A percentile compares a stretch with the other conserved stretches of the same genome.
These are phyloP conservation scores for Kalmanozyma brasiliensis DNA, from an alignment of 1,284 basidiomycete genomes.

Conservation along the genomic window DNA sequence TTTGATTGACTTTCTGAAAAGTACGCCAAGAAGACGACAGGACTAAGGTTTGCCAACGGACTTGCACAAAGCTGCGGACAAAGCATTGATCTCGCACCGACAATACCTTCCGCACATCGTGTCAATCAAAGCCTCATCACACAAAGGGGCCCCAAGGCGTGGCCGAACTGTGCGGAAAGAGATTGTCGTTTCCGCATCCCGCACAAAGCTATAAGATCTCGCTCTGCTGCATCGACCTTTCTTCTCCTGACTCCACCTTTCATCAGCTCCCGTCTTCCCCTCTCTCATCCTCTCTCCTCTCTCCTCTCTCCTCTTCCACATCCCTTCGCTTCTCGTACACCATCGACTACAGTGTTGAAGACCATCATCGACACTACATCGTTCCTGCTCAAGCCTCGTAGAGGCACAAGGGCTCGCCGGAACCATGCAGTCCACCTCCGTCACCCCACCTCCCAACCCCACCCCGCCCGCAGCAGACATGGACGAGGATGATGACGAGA, in stretches of 20 bases:
- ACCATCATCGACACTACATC: too few species aligned
- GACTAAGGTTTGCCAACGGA: background rate
- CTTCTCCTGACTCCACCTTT: background rate
- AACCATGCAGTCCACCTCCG: constrained; percentile 13
- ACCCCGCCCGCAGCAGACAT: background rate
- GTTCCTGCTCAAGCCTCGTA: background rate
- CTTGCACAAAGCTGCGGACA: background rate
- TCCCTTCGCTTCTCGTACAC: background rate
- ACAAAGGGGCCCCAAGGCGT: constrained; percentile 1
- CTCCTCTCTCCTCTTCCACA: background rate
- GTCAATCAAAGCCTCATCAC: background rate
- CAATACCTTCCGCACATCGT: background rate
- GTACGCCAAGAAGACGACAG: background rate
- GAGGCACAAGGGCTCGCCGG: background rate
- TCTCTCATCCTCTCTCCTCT: background rate
- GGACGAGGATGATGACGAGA: constrained; percentile 10
- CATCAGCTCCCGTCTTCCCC: background rate
- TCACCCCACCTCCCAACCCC: constrained; percentile 3
- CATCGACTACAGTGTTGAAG: too few species aligned
- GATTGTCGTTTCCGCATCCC: background rate
- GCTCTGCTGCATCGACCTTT: background rate
- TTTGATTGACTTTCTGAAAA: too few species aligned
- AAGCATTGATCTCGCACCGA: background rate
- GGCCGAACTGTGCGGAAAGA: background rate
- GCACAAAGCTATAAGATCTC: constrained; percentile 9